Base-by-base conservation (phyloP, 805 yeast genomes). In the Wickerhamomyces xylosicus region DNA sequence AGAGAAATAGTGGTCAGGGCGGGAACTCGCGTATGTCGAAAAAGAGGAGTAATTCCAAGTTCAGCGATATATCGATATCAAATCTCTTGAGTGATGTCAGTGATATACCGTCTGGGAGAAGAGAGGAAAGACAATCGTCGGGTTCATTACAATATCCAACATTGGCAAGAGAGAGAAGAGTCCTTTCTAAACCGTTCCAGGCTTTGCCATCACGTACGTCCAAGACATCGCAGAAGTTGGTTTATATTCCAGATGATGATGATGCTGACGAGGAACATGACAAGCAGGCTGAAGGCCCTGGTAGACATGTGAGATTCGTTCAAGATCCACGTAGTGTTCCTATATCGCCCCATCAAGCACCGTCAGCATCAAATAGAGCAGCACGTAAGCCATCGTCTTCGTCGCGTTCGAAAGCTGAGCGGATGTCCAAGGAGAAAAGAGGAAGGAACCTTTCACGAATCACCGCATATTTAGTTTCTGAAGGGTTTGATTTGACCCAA, bases 401-500 rank as follows among this genome's bases (percentile, higher is more conserved):
- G 7, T 36, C 43, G 4, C 40, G 54, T 29, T 52, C 56, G 5
- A 59, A 44, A 43, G 83, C 79, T 5, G 85, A 74, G 51, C 58
- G 69, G 39, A 67, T 72, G 74, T 68, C 73, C 29, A 77, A 71
- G 40, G 52, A 45, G 44, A 56, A 41, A 11, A 9, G 5, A 8
- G 14, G 50, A 54, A 57, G 62, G 77, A 7, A 74, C 70, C 21
- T 82, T 77, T 44, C 71, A 81, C 62, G 98, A 45, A 87, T 89
- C 40, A 89, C 97, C 0, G 97, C 97, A 1, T 90, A 90, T 59
- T 74, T 86, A 47, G 80, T 89, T 5, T 79, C 95, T 15, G 97
- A 86, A 41, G 85, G 82, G 25, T 79, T 86, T 52, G 71, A 84
- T 50, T 59, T 92, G 38, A 66, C 67, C 25, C 63, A 72, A 6